Percentiles rank a stretch among this genome's conserved stretches.
These are phyloP conservation scores for Phlebiopsis flavidoalba DNA, from an alignment of 768 basidiomycete species.

Conservation along the genomic window DNA sequence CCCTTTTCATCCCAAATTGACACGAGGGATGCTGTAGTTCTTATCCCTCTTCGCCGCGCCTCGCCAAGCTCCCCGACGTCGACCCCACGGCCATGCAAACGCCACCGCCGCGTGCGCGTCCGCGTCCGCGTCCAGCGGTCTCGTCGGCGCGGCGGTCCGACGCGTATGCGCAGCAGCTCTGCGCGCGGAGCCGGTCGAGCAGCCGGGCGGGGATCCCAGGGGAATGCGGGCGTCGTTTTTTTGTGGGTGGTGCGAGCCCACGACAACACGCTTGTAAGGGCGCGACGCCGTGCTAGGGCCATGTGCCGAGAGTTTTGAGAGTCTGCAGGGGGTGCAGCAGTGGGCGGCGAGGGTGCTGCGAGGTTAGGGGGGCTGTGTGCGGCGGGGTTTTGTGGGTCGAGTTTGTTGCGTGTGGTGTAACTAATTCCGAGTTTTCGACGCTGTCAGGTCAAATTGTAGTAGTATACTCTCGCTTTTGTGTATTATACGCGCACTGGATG, in stretches of 20 bases:
- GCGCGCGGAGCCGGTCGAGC: conserved; percentile 35
- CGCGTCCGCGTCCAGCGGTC: conserved; percentile 57
- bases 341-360: conserved; percentile 1
- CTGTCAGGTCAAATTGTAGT: too few relatives aligned
- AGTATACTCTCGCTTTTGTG: too few relatives aligned
- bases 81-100: conserved; percentile 71
- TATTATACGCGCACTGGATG: too few relatives aligned
- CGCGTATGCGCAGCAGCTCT: conserved; percentile 23
- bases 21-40: conserved; percentile 37
- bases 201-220: conserved; percentile 31
- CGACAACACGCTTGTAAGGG: neutral
- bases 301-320: neutral
- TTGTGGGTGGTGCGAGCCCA: conserved; percentile 1
- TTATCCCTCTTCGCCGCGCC: conserved; percentile 73
- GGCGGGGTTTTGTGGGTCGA: too few relatives aligned
- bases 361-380: neutral
- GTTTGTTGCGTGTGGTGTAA: too few relatives aligned
- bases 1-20: neutral
- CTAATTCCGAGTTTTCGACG: too few relatives aligned
- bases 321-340: neutral
- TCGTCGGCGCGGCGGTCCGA: conserved; percentile 38
- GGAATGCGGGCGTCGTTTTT: conserved; percentile 8
- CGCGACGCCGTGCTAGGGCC: neutral
- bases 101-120: conserved; percentile 57
- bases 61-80: conserved; percentile 67